Evolutionary conservation across 176 grass and related monocot genomes (phyloP).

Genomic region (Puya raimondii): DNA sequence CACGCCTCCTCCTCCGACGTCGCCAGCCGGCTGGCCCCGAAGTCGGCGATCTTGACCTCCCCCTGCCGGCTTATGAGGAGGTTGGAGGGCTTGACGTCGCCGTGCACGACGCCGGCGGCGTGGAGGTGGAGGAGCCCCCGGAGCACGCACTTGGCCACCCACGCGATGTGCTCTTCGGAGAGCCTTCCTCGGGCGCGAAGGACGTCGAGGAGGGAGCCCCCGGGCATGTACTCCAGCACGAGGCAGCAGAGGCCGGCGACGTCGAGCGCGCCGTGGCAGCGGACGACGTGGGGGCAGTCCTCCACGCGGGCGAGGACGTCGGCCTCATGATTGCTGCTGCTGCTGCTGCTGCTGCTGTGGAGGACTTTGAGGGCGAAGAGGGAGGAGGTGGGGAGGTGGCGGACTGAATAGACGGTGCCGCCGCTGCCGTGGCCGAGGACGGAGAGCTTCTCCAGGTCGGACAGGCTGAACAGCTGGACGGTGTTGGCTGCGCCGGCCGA

Average conservation of each 20-base stretch:
- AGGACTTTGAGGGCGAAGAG: slow-evolving; percentile 32
- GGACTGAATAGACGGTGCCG: slow-evolving; percentile 36
- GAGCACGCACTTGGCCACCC: slow-evolving; percentile 21
- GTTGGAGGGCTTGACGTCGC: slow-evolving; percentile 48
- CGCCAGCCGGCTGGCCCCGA: slow-evolving; percentile 18
- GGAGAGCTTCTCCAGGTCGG: slow-evolving; percentile 24
- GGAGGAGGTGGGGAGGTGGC: slow-evolving; percentile 12
- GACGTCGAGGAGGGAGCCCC: slow-evolving; percentile 23
- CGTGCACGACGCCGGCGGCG: slow-evolving; percentile 31
- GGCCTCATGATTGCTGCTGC: slow-evolving; percentile 9
- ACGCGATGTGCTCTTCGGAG: slow-evolving; percentile 16
- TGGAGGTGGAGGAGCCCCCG: slow-evolving; percentile 29
- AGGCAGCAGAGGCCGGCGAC: slow-evolving; percentile 5
- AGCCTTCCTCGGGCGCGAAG: slow-evolving; percentile 14
- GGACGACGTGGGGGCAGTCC: slow-evolving; percentile 22
- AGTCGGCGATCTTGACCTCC: slow-evolving; percentile 20
- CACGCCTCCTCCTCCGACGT: neutral
- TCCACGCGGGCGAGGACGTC: slow-evolving; percentile 17
- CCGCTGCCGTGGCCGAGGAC: slow-evolving; percentile 26
- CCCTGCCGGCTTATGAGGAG: slow-evolving; percentile 16
- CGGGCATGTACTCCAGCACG: slow-evolving; percentile 21
- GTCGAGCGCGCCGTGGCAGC: slow-evolving; percentile 18
- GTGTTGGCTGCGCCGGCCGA: neutral
- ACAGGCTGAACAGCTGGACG: neutral
- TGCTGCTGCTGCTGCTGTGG: neutral